phyloP scores from a whole-genome alignment of 768 basidiomycete genomes.

The Pisolithus orientalis region DNA sequence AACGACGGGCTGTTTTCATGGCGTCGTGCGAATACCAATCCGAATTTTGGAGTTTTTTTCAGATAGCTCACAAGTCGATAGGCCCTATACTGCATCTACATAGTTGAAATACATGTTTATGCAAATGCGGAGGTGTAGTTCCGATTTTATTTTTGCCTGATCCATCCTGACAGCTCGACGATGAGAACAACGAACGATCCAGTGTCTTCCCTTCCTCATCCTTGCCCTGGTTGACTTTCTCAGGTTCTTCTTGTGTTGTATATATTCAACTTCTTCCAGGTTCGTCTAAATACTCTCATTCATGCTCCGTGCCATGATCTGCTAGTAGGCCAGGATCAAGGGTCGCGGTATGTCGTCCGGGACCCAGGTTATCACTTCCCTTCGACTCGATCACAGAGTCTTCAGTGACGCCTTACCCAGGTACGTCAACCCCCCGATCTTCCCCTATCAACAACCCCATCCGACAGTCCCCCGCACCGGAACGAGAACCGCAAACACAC shows the following conservation, averaged over 20 bases:
- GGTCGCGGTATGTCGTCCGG: no score
- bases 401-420: conserved; percentile 32
- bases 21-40: no score
- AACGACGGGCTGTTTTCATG: no score
- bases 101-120: background rate
- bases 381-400: no score
- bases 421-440: conserved; percentile 26
- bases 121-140: background rate
- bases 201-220: no score
- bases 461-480: conserved; percentile 10
- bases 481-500: conserved; percentile 30
- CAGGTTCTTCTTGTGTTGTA: no score
- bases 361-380: no score
- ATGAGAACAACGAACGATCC: no score
- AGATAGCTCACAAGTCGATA: background rate
- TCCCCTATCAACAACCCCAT: conserved; percentile 24
- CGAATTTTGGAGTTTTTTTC: no score
- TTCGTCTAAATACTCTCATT: conserved; percentile 20
- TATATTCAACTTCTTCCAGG: no score
- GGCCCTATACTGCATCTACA: background rate
- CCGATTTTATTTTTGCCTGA: background rate
- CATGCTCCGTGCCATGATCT: conserved; percentile 37
- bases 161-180: no score
- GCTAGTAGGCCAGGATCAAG: conserved; percentile 7
- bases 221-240: no score